Base-by-base conservation (phyloP, 2,329 filamentous ascomycete genomes). In the Gaeumannomyces tritici region DNA sequence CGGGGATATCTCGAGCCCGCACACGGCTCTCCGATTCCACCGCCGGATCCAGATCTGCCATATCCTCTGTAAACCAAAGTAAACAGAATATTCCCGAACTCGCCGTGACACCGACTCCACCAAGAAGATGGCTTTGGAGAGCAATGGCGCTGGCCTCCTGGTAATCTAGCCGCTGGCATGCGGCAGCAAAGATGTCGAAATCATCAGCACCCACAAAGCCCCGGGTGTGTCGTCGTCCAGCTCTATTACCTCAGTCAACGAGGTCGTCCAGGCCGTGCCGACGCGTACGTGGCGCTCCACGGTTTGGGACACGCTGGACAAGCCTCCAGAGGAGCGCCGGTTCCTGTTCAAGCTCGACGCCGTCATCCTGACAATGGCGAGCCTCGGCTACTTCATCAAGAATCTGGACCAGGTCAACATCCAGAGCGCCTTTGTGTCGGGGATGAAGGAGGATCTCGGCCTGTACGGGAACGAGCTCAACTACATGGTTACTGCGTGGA, bases 221-320 rank as follows among this genome's bases (percentile, higher is more conserved):
- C 18, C 42, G 2, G 21, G 8, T 8, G 42, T 21, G 21, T 21
- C 21, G n/a, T 21, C 42, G 9, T 61, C 59, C 26, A 31, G 21
- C 59, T 61, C 59, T 3, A n/a, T 21, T 13, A 12, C 59, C 21
- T 54, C 51, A 9, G 18, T 55, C 28, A 12, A 26, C n/a, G 62
- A 33, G 9, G 18, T 64, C 5, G 62, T 67, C 1, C 56, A 61
- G 6, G 29, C 57, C 9, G 47, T 18, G 57, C 64, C 66, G 12
- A 61, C 60, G 47, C 57, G 64, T 42, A 79, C 75, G 28, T 81
- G 79, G 79, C 73, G 72, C 28, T 79, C 77, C 0, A 78, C 79
- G 57, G 12, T 81, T n/a, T 81, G 79, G 79, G 79, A 81, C 63
- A 79, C 77, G 0, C 72, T 80, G 27, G 71, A 73, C 66, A 73